A percentile compares a stretch with the other conserved stretches of the same genome.
These are phyloP conservation scores for Lactarius hengduanensis DNA, from an alignment of 768 basidiomycete species.

Conservation along the genomic window DNA sequence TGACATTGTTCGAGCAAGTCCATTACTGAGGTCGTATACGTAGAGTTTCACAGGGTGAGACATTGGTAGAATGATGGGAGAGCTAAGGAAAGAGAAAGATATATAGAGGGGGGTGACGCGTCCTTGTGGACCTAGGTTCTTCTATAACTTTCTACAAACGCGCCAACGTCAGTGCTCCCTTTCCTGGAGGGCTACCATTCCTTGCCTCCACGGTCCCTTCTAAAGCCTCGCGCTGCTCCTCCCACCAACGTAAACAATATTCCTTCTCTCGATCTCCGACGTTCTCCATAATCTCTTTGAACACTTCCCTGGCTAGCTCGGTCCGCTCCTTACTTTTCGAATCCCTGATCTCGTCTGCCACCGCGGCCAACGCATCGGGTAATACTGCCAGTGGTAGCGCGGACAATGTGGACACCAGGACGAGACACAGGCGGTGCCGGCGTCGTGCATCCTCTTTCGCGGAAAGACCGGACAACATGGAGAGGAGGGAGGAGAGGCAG, in stretches of 20 bases:
- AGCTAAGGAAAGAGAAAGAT: not conserved
- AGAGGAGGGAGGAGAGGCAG: slow-evolving; percentile 43
- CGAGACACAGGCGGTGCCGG: slow-evolving; percentile 58
- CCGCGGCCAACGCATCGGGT: slow-evolving; percentile 51
- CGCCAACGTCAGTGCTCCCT: not conserved
- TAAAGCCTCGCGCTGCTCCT: slow-evolving; percentile 35
- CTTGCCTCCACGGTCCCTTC: not conserved
- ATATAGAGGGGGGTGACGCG: slow-evolving; percentile 19
- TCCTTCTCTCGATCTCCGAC: slow-evolving; percentile 72
- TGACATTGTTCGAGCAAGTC: slow-evolving; percentile 78
- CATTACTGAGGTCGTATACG: slow-evolving; percentile 89
- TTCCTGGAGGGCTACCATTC: not conserved
- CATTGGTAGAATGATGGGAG: slow-evolving; percentile 10
- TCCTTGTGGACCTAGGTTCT: slow-evolving; percentile 9
- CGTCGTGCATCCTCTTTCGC: slow-evolving; percentile 30
- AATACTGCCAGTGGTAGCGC: slow-evolving; percentile 60
- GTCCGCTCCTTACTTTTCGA: slow-evolving; percentile 33
- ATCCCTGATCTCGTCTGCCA: slow-evolving; percentile 38
- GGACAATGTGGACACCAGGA: slow-evolving; percentile 63
- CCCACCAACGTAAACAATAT: slow-evolving; percentile 72
- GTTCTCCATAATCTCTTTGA: slow-evolving; percentile 59
- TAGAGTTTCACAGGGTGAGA: slow-evolving; percentile 65
- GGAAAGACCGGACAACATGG: slow-evolving; percentile 29
- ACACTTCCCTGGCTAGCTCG: slow-evolving; percentile 57
- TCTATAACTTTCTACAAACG: slow-evolving; percentile 15